Base-by-base conservation (phyloP, 169 alveolate genomes). In the Cyclospora cayetanensis region DNA sequence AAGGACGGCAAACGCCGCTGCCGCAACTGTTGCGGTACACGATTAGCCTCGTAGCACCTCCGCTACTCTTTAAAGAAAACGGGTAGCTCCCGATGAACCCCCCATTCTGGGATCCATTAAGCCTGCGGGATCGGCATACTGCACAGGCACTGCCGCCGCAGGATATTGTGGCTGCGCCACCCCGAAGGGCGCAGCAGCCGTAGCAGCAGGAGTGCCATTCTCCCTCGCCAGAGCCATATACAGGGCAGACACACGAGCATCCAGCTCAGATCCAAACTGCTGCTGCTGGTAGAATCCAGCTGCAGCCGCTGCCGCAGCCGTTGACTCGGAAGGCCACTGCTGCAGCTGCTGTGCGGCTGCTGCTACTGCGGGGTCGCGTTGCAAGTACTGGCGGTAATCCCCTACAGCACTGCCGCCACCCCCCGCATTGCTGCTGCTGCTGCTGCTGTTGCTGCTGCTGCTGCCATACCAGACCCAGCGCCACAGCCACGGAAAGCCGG, bases 381-480 rank as follows among this genome's bases (percentile, higher is more conserved):
- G n/a, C n/a, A n/a, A n/a, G n/a, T 25, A 41, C 76, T 65, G 76
- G 43, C 2, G 76, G 34, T 3, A 65, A 3, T 31, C 76, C 76
- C n/a, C n/a, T n/a, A n/a, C n/a, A n/a, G n/a, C n/a, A n/a, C n/a
- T n/a, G n/a, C n/a, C n/a, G n/a, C n/a, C n/a, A n/a, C n/a, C n/a
- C n/a, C n/a, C n/a, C n/a, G n/a, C n/a, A n/a, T n/a, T n/a, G 76
- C 76, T 65, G 76, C 76, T 65, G 76, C 76, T 65, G 76, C 76
- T 65, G 76, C 76, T 65, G 76, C 76, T 65, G 76, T 41, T 65
- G 76, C 39, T 65, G 76, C 76, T 65, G 76, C 76, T 65, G 76
- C 76, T 65, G 76, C 37, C 34, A 41, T 31, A n/a, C 12, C 39
- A n/a, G 76, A 65, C 31, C 76, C 34, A 2, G 43, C 37, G n/a